Base-by-base conservation (phyloP, 768 basidiomycete species). In the Nidularia sp. region DNA sequence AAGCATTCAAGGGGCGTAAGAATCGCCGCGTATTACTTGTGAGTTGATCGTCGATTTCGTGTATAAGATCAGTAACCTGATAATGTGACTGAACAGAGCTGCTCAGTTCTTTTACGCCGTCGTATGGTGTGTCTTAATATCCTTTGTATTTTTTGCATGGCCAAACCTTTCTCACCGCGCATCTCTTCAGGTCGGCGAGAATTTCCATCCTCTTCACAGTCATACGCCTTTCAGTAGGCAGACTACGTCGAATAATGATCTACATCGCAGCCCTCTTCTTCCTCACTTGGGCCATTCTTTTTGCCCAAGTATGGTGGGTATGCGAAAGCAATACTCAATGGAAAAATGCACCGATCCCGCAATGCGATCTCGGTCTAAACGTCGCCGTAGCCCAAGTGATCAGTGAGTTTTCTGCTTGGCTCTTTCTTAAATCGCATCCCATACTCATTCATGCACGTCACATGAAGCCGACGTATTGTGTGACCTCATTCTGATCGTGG, bases 201-300 rank as follows among this genome's bases (percentile, higher is more conserved):
- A 53, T 73, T 12, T 70, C 74, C 32, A 75, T 76, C 39, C 63
- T 76, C 25, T 68, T 72, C 60, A 73, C 73, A 10, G 60, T 76
- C 48, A 69, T 75, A 51, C 71, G 74, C 15, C 64, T 74, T 47
- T 64, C 69, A 18, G 51, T 66, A 7, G 59, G 57, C 15, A 51
- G 15, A 32, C 18, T 57, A 49, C 57, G 61, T 33, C 48, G 48
- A 22, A 18, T 58, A 7, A 47, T 67, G 4, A 57, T 52, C 13
- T 65, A 63, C 48, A 43, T 71, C 4, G 66, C 62, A 8, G 53
- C 61, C 32, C 9, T 60, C 1, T 60, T 60, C 57, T 8, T 55
- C 2, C 8, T 60, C 29, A 61, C 62, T 50, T 56, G 61, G 56
- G 36, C 32, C 9, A 61, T 75, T 48, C 68, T 75, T 44, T 61